Evolutionary conservation across 306 rosid genomes (phyloP).

Genomic region (Astragalus membranaceus): DNA sequence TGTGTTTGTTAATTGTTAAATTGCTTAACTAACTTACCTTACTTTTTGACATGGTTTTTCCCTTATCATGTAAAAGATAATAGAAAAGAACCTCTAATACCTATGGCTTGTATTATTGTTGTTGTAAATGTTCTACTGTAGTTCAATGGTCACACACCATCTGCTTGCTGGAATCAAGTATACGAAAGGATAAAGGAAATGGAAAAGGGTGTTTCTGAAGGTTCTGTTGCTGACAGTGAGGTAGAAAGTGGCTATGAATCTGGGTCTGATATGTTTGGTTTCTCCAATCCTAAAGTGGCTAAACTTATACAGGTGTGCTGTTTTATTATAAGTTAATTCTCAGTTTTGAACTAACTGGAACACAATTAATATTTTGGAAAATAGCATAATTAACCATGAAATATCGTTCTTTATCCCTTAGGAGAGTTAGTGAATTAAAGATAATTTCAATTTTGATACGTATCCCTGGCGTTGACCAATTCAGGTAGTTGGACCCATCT

Average conservation of each 20-base stretch:
- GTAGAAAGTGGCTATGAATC: constrained; percentile 46
- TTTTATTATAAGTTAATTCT: not conserved
- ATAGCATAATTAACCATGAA: not conserved
- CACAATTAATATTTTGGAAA: constrained; percentile 11
- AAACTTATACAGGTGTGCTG: constrained; percentile 69
- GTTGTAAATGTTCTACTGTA: constrained; percentile 24
- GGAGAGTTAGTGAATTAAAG: not conserved
- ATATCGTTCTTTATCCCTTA: not conserved
- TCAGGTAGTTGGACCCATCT: not conserved
- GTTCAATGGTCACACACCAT: constrained; percentile 80
- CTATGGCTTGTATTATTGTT: constrained; percentile 4
- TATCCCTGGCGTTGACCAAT: not conserved
- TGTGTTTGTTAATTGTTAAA: constrained; percentile 5
- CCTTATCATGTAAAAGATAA: constrained; percentile 9
- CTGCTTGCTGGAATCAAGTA: constrained; percentile 88
- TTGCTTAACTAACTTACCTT: not conserved
- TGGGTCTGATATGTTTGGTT: constrained; percentile 93
- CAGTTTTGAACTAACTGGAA: constrained; percentile 11
- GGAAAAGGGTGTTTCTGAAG: constrained; percentile 46
- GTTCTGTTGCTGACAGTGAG: constrained; percentile 36
- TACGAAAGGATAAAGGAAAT: constrained; percentile 55
- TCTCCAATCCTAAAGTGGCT: constrained; percentile 70
- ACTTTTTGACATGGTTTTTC: constrained; percentile 2
- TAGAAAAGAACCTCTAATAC: not conserved
- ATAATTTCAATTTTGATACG: not conserved